Conservation (phyloP, 2,329 filamentous ascomycete genomes). For the Venturia pyrina region DNA sequence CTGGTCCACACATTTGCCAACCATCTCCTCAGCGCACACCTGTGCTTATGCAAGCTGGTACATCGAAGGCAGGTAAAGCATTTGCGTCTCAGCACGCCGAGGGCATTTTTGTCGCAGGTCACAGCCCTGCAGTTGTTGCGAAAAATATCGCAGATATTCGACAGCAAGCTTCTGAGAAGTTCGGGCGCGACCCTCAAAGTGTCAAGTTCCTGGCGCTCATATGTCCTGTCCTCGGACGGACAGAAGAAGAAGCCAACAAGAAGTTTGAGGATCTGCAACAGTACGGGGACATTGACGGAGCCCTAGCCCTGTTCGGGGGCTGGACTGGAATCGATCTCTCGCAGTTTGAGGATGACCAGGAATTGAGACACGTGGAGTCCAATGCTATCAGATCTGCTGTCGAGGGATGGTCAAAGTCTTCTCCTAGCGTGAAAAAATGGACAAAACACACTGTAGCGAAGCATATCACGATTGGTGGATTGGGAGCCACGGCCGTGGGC, state of each 20-base stretch:
- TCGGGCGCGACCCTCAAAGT: conserved; percentile 46
- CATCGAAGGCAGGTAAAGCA: conserved; percentile 52
- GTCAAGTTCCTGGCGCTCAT: conserved; percentile 62
- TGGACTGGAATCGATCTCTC: conserved; percentile 62
- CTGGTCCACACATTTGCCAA: conserved; percentile 54
- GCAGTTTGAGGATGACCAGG: conserved; percentile 52
- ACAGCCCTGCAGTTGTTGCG: conserved; percentile 51
- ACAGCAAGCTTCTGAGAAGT: conserved; percentile 39
- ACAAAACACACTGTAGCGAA: conserved; percentile 61
- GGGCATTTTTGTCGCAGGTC: conserved; percentile 58
- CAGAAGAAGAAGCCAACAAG: conserved; percentile 54
- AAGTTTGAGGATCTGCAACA: conserved; percentile 53
- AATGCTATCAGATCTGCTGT: conserved; percentile 49
- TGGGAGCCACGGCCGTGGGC: conserved; percentile 55
- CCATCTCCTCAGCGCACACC: conserved; percentile 60
- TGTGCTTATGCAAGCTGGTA: conserved; percentile 60
- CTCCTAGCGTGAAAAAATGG: conserved; percentile 55
- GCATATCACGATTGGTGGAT: conserved; percentile 57
- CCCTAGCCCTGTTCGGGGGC: conserved; percentile 60
- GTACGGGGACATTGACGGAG: conserved; percentile 56
- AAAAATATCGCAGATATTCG: conserved; percentile 56
- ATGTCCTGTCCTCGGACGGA: conserved; percentile 54
- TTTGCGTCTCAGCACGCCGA: conserved; percentile 64
- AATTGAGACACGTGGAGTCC: conserved; percentile 50
- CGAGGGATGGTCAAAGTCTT: conserved; percentile 45